These are phyloP conservation scores for Phaeosphaeria sp. DNA, from an alignment of 2,329 filamentous ascomycete genomes.

Conservation along the genomic window DNA sequence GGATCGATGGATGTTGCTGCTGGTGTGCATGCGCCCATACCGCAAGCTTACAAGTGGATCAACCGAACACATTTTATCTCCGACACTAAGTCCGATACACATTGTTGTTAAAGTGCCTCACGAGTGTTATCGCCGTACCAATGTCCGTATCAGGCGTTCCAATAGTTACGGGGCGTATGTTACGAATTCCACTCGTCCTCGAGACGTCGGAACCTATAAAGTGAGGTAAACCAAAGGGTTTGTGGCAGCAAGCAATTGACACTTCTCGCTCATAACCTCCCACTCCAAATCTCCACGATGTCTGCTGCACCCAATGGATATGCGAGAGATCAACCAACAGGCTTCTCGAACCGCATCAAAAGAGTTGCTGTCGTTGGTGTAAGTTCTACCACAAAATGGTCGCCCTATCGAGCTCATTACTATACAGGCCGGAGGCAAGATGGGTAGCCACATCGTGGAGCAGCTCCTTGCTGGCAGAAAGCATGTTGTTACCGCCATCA, in stretches of 20 bases:
- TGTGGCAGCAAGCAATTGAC: too few species aligned
- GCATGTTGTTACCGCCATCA: background rate
- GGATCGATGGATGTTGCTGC: background rate
- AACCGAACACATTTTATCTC: too few species aligned
- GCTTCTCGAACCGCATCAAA: background rate
- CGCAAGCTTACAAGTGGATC: background rate
- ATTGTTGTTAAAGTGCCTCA: too few species aligned
- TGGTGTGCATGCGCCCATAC: background rate
- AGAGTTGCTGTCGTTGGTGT: background rate
- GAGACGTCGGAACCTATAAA: background rate
- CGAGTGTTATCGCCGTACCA: background rate
- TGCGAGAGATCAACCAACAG: background rate
- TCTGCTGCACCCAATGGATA: background rate
- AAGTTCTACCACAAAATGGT: background rate
- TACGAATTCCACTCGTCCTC: too few species aligned
- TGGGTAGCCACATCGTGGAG: background rate
- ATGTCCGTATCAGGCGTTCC: background rate
- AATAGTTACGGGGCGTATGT: too few species aligned
- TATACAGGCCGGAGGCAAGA: background rate
- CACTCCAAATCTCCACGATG: background rate
- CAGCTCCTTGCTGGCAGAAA: background rate
- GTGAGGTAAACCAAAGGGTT: too few species aligned
- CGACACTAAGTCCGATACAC: too few species aligned
- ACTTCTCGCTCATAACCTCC: too few species aligned
- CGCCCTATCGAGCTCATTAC: background rate